Evolutionary conservation across 768 basidiomycete genomes (phyloP).

Genomic region (Arthromyces matolae): DNA sequence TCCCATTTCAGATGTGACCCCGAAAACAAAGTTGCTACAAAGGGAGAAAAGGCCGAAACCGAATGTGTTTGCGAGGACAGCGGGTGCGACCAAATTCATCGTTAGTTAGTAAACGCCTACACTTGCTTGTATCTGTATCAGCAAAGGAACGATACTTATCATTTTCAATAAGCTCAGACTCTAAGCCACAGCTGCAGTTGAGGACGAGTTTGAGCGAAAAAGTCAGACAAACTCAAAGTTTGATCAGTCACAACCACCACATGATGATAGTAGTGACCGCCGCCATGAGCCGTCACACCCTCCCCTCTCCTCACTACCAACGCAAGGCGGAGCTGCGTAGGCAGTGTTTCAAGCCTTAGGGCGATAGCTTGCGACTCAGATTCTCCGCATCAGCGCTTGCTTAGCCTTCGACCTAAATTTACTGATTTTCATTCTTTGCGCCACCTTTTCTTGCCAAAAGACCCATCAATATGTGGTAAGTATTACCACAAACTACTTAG

Average conservation of each 20-base stretch:
- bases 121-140: neutral
- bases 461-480: slow-evolving; percentile 27
- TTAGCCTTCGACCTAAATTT: neutral
- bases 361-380: slow-evolving; percentile 9
- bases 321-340: slow-evolving; percentile 10
- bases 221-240: neutral
- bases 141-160: neutral
- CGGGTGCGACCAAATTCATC: too few relatives aligned
- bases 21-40: slow-evolving; percentile 1
- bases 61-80: neutral
- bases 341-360: slow-evolving; percentile 7
- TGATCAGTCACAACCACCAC: slow-evolving; percentile 5
- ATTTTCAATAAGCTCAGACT: too few relatives aligned
- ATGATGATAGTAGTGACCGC: slow-evolving; percentile 14
- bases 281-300: slow-evolving; percentile 9
- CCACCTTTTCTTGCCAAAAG: slow-evolving; percentile 16
- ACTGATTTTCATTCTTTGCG: slow-evolving; percentile 15
- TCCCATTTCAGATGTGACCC: slow-evolving; percentile 6
- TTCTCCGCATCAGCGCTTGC: slow-evolving; percentile 5
- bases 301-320: slow-evolving; percentile 3
- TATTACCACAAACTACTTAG: slow-evolving; percentile 18
- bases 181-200: neutral
- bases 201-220: neutral
- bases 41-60: slow-evolving; percentile 4
- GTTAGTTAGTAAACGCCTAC: too few relatives aligned